Conservation (phyloP, 257 asterid species). For the Nicotiana noctiflora region DNA sequence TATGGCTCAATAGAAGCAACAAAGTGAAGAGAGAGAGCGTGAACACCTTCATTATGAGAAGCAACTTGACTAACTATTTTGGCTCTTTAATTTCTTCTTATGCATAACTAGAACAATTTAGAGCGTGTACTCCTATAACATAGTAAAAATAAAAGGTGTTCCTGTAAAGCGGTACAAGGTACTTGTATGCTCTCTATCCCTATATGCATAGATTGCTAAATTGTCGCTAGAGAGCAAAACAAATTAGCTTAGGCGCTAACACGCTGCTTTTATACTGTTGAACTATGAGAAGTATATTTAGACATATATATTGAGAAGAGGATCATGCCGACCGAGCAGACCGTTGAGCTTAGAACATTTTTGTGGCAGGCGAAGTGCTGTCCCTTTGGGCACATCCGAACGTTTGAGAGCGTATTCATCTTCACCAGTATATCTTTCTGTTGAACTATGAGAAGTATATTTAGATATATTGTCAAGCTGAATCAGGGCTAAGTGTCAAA, state of each 20-base stretch:
- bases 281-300: not conserved
- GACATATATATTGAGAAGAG: not conserved
- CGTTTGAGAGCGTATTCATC: not conserved
- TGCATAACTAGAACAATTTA: not conserved
- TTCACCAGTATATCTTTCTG: not conserved
- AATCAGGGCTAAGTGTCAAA: not conserved
- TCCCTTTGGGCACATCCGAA: not conserved
- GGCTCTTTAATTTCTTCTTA: not conserved
- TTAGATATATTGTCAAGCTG: not conserved
- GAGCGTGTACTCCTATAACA: too few species aligned
- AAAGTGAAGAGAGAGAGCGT: not conserved
- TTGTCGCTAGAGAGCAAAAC: not conserved
- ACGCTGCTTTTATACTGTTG: not conserved
- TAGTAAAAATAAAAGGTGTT: too few species aligned
- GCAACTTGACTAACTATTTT: not conserved
- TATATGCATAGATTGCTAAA: not conserved
- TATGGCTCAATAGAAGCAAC: not conserved
- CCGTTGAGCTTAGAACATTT: not conserved
- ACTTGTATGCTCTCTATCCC: not conserved
- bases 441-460: not conserved
- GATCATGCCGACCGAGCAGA: not conserved
- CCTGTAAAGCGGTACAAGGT: not conserved
- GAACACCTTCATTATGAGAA: not conserved
- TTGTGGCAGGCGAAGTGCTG: not conserved
- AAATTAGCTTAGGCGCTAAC: not conserved